These are phyloP conservation scores for Chlorella ohadii DNA, from an alignment of 139 green algal genomes.

Conservation along the genomic window DNA sequence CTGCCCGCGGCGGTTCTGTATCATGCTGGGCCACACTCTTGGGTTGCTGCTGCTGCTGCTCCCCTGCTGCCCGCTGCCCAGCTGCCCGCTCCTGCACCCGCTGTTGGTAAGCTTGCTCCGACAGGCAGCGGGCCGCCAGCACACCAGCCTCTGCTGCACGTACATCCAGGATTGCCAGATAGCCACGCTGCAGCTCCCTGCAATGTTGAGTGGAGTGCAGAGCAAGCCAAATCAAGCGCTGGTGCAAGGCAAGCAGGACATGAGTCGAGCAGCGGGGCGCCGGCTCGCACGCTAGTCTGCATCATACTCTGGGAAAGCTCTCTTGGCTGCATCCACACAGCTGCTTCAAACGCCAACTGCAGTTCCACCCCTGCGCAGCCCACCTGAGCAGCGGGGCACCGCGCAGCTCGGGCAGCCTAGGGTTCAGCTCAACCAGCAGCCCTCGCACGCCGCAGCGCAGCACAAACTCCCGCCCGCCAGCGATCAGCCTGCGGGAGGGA, in stretches of 20 bases:
- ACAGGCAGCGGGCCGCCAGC: conserved; percentile 11
- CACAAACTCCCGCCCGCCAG: background rate
- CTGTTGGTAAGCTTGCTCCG: background rate
- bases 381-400: conserved; percentile 6
- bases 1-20: background rate
- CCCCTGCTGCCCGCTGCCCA: background rate
- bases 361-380: background rate
- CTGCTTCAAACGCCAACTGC: too few relatives aligned
- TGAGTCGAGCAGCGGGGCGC: too few relatives aligned
- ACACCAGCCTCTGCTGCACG: background rate
- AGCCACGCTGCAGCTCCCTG: conserved; percentile 1
- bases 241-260: too few relatives aligned
- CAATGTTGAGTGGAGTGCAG: background rate
- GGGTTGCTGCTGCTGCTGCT: background rate
- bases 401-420: background rate
- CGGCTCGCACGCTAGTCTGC: too few relatives aligned
- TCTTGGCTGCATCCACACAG: too few relatives aligned
- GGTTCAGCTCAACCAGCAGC: conserved; percentile 12
- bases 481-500: background rate
- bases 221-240: too few relatives aligned
- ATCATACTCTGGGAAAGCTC: too few relatives aligned
- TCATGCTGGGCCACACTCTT: too few relatives aligned
- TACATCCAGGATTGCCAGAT: conserved; percentile 7
- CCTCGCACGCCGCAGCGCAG: conserved; percentile 14
- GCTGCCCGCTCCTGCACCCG: background rate